phyloP scores from a whole-genome alignment of 192 early-diverging fungal species.

The Rhizoclosmatium sp. region DNA sequence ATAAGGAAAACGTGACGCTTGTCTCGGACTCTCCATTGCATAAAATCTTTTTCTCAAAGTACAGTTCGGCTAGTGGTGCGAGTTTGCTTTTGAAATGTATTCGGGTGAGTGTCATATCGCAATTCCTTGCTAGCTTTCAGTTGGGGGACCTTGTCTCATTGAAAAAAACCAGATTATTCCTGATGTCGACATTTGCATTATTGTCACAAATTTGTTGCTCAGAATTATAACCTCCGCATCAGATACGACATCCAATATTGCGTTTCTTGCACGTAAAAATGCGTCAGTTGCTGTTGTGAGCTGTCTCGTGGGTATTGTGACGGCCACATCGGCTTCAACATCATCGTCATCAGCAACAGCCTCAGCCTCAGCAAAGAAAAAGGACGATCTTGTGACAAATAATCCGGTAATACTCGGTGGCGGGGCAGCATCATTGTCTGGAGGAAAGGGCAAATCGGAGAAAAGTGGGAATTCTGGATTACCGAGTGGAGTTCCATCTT shows the following conservation, averaged over 20 bases:
- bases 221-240: slow-evolving; percentile 32
- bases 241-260: slow-evolving; percentile 37
- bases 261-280: slow-evolving; percentile 45
- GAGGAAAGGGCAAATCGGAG: neutral
- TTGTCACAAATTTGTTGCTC: slow-evolving; percentile 52
- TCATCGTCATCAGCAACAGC: neutral
- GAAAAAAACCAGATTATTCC: slow-evolving; percentile 37
- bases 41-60: slow-evolving; percentile 54
- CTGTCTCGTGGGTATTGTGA: slow-evolving; percentile 28
- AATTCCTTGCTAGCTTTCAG: neutral
- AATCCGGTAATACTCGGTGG: slow-evolving; percentile 1
- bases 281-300: slow-evolving; percentile 21
- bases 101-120: slow-evolving; percentile 32
- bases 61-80: slow-evolving; percentile 33
- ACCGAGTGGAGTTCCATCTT: slow-evolving; percentile 25
- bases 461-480: neutral
- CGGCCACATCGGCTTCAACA: neutral
- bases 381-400: neutral
- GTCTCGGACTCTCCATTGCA: slow-evolving; percentile 51
- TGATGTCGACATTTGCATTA: slow-evolving; percentile 52
- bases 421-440: neutral
- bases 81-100: slow-evolving; percentile 54
- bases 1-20: slow-evolving; percentile 48
- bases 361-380: neutral
- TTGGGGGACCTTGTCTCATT: neutral